phyloP scores from a whole-genome alignment of 306 rosid species.

The Oxytropis ochrocephala region DNA sequence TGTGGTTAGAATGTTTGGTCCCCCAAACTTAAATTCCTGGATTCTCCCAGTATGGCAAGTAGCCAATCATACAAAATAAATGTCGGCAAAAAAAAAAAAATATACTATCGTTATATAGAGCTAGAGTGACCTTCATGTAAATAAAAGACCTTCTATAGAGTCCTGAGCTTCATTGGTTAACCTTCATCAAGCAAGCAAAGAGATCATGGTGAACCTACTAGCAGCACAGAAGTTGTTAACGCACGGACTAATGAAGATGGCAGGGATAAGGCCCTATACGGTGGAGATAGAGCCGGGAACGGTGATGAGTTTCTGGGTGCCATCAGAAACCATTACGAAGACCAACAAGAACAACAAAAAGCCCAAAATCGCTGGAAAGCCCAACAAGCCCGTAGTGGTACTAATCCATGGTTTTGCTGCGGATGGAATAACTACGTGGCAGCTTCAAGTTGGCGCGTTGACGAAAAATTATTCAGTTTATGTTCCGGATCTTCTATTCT shows the following conservation, averaged over 20 bases:
- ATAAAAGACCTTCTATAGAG: no score
- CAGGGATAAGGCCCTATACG: constrained; percentile 41
- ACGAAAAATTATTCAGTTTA: constrained; percentile 52
- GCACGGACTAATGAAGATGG: constrained; percentile 46
- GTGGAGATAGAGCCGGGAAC: constrained; percentile 68
- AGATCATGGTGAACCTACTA: constrained; percentile 51
- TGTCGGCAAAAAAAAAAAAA: no score
- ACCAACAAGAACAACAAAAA: background rate
- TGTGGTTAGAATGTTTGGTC: no score
- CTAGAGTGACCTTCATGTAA: no score
- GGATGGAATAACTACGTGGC: constrained; percentile 75
- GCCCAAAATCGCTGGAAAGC: background rate
- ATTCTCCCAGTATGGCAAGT: no score
- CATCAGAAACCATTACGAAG: constrained; percentile 31
- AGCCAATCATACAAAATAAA: no score
- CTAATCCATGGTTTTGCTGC: constrained; percentile 70
- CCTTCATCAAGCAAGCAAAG: no score
- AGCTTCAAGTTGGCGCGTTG: constrained; percentile 48
- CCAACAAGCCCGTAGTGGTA: constrained; percentile 56
- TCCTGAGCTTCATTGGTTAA: no score
- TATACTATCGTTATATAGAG: no score
- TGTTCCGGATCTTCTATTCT: constrained; percentile 77
- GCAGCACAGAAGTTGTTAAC: constrained; percentile 30
- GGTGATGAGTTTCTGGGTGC: constrained; percentile 60
- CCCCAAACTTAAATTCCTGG: no score